Percentiles rank a stretch among this genome's conserved stretches.
Conservation (phyloP, 2,329 filamentous ascomycete species). For the Chlorencoelia australis region DNA sequence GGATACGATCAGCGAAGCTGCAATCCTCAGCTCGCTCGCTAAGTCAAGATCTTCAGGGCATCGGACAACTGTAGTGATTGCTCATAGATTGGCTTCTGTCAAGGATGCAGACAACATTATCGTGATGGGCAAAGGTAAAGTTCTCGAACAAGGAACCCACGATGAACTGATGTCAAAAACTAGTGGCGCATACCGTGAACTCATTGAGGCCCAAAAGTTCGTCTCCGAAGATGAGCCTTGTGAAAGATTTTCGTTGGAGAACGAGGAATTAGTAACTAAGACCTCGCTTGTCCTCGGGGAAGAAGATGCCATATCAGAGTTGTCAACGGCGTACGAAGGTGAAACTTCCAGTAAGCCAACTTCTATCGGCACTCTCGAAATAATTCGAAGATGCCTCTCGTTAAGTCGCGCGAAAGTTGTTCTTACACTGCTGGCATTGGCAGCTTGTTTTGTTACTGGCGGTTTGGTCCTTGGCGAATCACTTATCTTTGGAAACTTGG, state of each 20-base stretch:
- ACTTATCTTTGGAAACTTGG: constrained; percentile 44
- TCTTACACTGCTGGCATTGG: constrained; percentile 20
- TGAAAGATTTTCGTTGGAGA: not conserved
- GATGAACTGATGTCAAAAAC: constrained; percentile 21
- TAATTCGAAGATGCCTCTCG: constrained; percentile 19
- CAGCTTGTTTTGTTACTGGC: constrained; percentile 34
- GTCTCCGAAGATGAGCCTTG: constrained; percentile 3
- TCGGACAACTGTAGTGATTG: constrained; percentile 32
- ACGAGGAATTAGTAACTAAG: not conserved
- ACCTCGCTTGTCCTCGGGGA: not conserved
- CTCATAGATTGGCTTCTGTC: constrained; percentile 33
- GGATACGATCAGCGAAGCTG: constrained; percentile 46
- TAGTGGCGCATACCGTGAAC: constrained; percentile 40
- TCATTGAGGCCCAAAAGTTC: constrained; percentile 16
- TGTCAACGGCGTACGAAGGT: not conserved
- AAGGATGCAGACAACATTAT: constrained; percentile 32
- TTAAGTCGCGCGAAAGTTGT: constrained; percentile 30
- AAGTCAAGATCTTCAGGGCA: constrained; percentile 21
- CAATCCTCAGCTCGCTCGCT: constrained; percentile 37
- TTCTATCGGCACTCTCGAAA: constrained; percentile 8
- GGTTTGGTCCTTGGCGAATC: constrained; percentile 42
- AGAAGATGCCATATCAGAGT: not conserved
- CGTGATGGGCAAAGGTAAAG: constrained; percentile 29
- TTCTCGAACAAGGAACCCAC: constrained; percentile 32
- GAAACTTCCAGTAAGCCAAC: not conserved